Conservation (phyloP, 1,139 yeast species). For the Scheffersomyces illinoinensis region DNA sequence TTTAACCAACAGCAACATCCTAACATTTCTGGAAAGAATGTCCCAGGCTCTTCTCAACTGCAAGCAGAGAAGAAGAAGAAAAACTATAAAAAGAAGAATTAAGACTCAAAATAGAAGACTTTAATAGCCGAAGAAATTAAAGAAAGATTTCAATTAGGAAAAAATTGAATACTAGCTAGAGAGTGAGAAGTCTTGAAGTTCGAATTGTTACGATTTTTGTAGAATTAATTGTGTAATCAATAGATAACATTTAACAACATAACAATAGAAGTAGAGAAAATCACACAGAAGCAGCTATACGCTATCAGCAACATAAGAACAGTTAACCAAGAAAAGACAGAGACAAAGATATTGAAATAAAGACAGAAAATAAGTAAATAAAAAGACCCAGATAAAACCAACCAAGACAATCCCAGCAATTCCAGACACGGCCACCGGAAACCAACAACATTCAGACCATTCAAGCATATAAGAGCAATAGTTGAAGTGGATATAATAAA, state of each 20-base stretch:
- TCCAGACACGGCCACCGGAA: not conserved
- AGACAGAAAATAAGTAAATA: not conserved
- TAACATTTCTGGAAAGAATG: conserved; percentile 17
- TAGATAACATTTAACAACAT: not conserved
- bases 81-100: conserved; percentile 11
- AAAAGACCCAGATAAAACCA: conserved; percentile 1
- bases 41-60: conserved; percentile 10
- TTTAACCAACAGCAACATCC: conserved; percentile 11
- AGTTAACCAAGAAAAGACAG: not conserved
- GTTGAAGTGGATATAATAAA: not conserved
- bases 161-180: not conserved
- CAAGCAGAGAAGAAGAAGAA: conserved; percentile 13
- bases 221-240: not conserved
- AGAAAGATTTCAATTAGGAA: too few species aligned
- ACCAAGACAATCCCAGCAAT: not conserved
- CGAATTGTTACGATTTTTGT: not conserved
- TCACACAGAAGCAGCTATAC: not conserved
- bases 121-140: not conserved
- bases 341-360: too few species aligned
- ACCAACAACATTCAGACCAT: not conserved
- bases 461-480: not conserved
- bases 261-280: not conserved
- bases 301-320: not conserved
- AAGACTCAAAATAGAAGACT: not conserved
- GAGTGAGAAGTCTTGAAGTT: not conserved